Evolutionary conservation across 129 eudicot species (phyloP).

Genomic region (Flaveria bidentis): DNA sequence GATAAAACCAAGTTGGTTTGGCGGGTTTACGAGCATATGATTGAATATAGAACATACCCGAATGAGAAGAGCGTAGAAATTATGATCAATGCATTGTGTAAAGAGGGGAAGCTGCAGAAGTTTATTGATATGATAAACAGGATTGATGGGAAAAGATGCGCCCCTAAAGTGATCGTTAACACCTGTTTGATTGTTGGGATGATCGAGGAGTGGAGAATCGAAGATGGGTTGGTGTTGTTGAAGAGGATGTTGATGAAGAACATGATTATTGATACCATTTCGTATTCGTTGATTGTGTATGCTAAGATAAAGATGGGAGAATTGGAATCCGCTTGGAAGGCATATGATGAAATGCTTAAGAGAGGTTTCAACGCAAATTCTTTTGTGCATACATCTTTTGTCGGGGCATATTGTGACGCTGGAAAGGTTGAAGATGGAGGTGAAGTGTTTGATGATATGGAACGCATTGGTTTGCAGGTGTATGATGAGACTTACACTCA

Average conservation of each 20-base stretch:
- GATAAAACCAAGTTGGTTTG: constrained; percentile 49
- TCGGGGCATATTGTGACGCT: constrained; percentile 54
- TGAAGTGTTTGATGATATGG: constrained; percentile 56
- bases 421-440: constrained; percentile 55
- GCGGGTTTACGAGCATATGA: constrained; percentile 77
- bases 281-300: constrained; percentile 62
- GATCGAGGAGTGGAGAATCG: constrained; percentile 58
- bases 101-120: constrained; percentile 66
- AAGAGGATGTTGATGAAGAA: constrained; percentile 68
- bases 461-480: constrained; percentile 41
- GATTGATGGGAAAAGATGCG: constrained; percentile 69
- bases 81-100: constrained; percentile 71
- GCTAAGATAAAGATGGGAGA: constrained; percentile 61
- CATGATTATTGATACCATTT: constrained; percentile 68
- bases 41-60: constrained; percentile 54
- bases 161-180: constrained; percentile 64
- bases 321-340: constrained; percentile 54
- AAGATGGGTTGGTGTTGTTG: constrained; percentile 56
- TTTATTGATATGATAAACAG: constrained; percentile 60
- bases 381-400: constrained; percentile 37
- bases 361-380: constrained; percentile 35
- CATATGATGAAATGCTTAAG: constrained; percentile 42
- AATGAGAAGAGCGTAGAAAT: constrained; percentile 61
- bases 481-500: constrained; percentile 56
- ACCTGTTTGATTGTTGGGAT: constrained; percentile 63